A percentile compares a stretch with the other conserved stretches of the same genome.
Evolutionary conservation across 164 flowering plant species (phyloP).

Genomic region (Umbellularia californica): DNA sequence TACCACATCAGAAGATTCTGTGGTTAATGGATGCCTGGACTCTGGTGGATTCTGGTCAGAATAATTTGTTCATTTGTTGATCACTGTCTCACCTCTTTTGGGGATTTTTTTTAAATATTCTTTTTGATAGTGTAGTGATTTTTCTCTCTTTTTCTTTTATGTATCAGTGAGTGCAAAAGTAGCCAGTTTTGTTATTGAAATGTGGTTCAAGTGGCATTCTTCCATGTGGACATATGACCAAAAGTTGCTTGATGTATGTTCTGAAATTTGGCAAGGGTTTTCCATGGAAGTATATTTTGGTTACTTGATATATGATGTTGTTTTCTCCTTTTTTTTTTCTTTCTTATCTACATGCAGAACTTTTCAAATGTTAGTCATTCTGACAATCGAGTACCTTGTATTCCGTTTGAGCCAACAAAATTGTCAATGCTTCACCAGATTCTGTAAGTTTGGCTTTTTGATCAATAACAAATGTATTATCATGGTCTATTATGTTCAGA

Average conservation of each 20-base stretch:
- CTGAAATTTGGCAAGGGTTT: neutral
- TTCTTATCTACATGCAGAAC: constrained; percentile 24
- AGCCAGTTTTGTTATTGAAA: constrained; percentile 61
- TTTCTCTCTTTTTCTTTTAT: neutral
- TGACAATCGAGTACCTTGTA: constrained; percentile 31
- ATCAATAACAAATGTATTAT: neutral
- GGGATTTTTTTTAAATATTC: neutral
- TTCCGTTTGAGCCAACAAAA: constrained; percentile 51
- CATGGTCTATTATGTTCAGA: neutral
- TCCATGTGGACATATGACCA: constrained; percentile 52
- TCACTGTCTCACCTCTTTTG: neutral
- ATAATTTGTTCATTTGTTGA: neutral
- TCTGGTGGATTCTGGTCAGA: constrained; percentile 50
- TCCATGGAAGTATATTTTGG: neutral
- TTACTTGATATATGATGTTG: neutral
- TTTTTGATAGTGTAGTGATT: neutral
- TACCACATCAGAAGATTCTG: constrained; percentile 62
- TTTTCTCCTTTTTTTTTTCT: constrained; percentile 2
- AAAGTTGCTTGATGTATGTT: constrained; percentile 34
- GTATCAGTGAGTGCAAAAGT: constrained; percentile 43
- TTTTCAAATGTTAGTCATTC: constrained; percentile 17
- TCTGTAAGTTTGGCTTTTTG: constrained; percentile 38
- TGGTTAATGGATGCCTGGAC: constrained; percentile 71
- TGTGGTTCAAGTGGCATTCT: constrained; percentile 94
- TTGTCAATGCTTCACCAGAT: constrained; percentile 34